Evolutionary conservation across 495 filamentous ascomycete species (phyloP).

Genomic region (Penicillium malachiteum): DNA sequence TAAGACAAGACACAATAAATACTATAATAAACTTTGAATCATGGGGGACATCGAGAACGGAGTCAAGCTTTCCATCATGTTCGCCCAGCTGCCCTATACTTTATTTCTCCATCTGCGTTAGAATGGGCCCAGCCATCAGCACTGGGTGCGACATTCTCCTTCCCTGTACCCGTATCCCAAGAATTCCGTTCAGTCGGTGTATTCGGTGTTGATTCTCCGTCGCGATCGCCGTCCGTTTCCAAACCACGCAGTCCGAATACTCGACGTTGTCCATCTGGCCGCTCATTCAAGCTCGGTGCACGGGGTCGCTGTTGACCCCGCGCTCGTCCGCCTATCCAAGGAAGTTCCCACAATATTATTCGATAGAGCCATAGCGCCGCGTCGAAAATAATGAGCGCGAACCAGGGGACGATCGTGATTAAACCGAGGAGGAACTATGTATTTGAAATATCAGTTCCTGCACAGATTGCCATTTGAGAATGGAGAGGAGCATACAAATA

Average conservation of each 20-base stretch:
- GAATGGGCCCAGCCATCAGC: constrained; percentile 1
- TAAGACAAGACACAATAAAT: background rate
- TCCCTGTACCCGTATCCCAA: background rate
- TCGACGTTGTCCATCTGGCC: constrained; percentile 53
- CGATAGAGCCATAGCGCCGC: constrained; percentile 63
- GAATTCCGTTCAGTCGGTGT: background rate
- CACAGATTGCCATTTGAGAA: constrained; percentile 2
- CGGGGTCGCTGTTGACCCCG: constrained; percentile 60
- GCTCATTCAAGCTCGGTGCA: constrained; percentile 61
- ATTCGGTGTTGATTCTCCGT: background rate
- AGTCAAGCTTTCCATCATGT: constrained; percentile 4
- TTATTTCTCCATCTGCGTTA: constrained; percentile 12
- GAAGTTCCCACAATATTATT: constrained; percentile 56
- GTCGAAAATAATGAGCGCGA: constrained; percentile 65
- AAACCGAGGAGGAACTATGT: constrained; percentile 61
- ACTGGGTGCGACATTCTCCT: constrained; percentile 15
- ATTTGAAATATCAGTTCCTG: background rate
- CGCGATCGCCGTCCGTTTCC: constrained; percentile 10
- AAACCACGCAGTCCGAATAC: constrained; percentile 46
- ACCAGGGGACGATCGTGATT: constrained; percentile 66
- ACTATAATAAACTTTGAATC: too few species aligned
- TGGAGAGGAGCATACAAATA: constrained; percentile 54
- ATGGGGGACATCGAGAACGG: too few species aligned
- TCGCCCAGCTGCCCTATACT: constrained; percentile 11
- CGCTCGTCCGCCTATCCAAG: constrained; percentile 62